Base-by-base conservation (phyloP, 441 rosid genomes). In the Brassica hybrid region DNA sequence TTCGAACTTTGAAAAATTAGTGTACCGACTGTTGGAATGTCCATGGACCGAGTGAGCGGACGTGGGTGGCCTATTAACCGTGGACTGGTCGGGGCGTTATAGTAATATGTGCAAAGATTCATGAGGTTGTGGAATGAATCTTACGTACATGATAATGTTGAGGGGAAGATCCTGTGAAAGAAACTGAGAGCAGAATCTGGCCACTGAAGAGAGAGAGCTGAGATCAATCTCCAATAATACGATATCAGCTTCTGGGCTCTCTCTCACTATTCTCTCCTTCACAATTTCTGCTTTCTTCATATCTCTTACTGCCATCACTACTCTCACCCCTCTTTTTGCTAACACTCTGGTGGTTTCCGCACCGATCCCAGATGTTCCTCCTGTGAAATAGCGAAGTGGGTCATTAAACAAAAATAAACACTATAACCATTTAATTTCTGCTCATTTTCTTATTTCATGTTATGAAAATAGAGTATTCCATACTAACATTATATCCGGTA, bases 361-460 rank as follows among this genome's bases (percentile, higher is more conserved):
- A 74, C 99, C 99, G 57, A 95, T 93, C 0, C 99, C 99, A 9
- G 99, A 95, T 6, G 98, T 91, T 1, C 94, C 96, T 78, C 99
- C 99, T 95, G 70, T 38, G 32, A 14, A 13, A 52, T 18, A 58
- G 25, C 48, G 25, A 36, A 17, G 19, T 9, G 34, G 12, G 12
- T 16, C 50, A 34, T 64, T 11, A 27, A n/a, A n/a, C 43, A 30
- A 62, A 30, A 30, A 30, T 9, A 14, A 32, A n/a, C n/a, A n/a
- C n/a, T n/a, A n/a, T n/a, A n/a, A 30, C 34, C 34, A 30, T 30
- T 30, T 73, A 19, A 63, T 7, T 18, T 56, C 11, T 34, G 3
- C 7, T 19, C 17, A 54, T 36, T 36, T 30, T 30, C 34, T 30
- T 30, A 30, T 30, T 30, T 30, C 34, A 30, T 30, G 34, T 30